phyloP scores from a whole-genome alignment of 2,329 filamentous ascomycete genomes.

The Grosmannia serpens region DNA sequence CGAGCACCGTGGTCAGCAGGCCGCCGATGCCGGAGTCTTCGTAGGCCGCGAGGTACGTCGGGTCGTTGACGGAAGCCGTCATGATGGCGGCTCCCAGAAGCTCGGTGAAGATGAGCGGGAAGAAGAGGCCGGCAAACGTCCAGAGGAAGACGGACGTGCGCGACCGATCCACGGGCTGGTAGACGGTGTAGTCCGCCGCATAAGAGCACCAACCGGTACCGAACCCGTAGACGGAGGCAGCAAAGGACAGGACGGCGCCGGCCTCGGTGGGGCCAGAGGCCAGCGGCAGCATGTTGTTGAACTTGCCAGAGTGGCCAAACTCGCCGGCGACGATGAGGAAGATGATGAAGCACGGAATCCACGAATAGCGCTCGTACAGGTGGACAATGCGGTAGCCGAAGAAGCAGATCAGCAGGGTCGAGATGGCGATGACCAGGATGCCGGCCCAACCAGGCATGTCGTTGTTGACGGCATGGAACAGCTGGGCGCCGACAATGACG shows the following conservation, averaged over 20 bases:
- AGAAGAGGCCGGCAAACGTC: conserved; percentile 57
- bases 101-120: conserved; percentile 63
- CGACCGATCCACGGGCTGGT: conserved; percentile 33
- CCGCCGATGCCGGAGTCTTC: conserved; percentile 30
- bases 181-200: conserved; percentile 44
- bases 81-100: conserved; percentile 61
- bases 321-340: conserved; percentile 35
- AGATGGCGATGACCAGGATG: conserved; percentile 60
- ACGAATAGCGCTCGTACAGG: conserved; percentile 63
- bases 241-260: conserved; percentile 46
- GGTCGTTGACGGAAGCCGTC: conserved; percentile 47
- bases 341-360: conserved; percentile 49
- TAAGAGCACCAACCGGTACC: conserved; percentile 56
- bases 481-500: conserved; percentile 66
- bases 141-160: conserved; percentile 54
- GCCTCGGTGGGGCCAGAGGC: conserved; percentile 44
- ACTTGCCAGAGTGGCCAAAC: conserved; percentile 34
- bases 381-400: conserved; percentile 71
- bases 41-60: conserved; percentile 36
- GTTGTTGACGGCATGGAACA: conserved; percentile 61
- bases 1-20: conserved; percentile 33
- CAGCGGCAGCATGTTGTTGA: conserved; percentile 31
- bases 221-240: conserved; percentile 55
- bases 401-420: conserved; percentile 57
- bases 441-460: conserved; percentile 62